Evolutionary conservation across 2,329 filamentous ascomycete genomes (phyloP).

Genomic region (Trichoderma aggressivum): DNA sequence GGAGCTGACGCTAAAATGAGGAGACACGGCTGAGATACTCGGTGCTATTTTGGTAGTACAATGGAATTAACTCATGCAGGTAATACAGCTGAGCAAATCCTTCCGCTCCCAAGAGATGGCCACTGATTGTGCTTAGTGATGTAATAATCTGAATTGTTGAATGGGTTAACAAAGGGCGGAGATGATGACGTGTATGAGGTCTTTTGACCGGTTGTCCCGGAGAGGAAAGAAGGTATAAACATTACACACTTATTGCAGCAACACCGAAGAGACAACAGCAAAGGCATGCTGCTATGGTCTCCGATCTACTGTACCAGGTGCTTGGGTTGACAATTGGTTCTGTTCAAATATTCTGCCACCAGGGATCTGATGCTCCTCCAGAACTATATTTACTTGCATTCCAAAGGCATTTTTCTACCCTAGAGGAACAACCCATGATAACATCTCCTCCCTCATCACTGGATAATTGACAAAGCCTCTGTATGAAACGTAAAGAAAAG

Average conservation of each 20-base stretch:
- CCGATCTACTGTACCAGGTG: neutral
- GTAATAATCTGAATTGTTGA: neutral
- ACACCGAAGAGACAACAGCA: neutral
- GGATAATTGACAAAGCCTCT: neutral
- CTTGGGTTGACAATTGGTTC: neutral
- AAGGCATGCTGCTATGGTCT: neutral
- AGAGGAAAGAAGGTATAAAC: neutral
- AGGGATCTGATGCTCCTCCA: neutral
- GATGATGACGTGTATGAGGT: neutral
- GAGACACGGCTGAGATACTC: neutral
- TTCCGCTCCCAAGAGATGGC: neutral
- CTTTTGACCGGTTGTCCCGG: accelerated
- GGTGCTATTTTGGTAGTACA: neutral
- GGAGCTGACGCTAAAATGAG: neutral
- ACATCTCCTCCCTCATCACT: neutral
- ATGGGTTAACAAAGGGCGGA: neutral
- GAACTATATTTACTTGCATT: neutral
- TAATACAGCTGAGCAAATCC: neutral
- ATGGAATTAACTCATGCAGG: neutral
- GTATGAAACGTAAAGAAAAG: neutral
- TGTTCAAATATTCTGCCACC: neutral
- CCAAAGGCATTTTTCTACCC: neutral
- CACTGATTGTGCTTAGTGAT: accelerated
- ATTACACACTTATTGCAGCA: neutral
- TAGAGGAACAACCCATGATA: neutral